Evolutionary conservation across 805 yeast species (phyloP), one percentile per base, ranked within the genome.

Genomic region (Metschnikowia drakensbergensis): DNA sequence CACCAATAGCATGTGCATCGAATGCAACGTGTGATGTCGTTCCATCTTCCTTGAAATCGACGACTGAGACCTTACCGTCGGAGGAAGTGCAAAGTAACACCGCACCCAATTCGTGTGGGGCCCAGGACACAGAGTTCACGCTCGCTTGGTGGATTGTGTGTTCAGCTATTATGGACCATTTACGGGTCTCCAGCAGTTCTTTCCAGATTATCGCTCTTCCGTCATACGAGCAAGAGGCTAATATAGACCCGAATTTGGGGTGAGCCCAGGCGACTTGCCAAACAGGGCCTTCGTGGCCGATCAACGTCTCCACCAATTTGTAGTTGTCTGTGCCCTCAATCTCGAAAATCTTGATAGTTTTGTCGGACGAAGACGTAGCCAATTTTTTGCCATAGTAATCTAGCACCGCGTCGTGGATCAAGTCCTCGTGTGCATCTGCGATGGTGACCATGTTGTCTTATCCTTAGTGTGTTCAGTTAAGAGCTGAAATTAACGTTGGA

Each of bases 201-300:
- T 88, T 86, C 99, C 99, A 94, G 60, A 94, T 83, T 52, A 91
- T 72, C 13, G 88, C 97, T 61, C 86, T 86, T 47, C 99, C 99
- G 64, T 94, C 97, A 63, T 89, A 94, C 1, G 97, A 89, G 58
- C 96, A 88, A 26, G 96, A 86, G 1, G 99, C 99, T 55, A 94
- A 76, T 54, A 92, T 88, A 10, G 89, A 85, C 35, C 99, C 99
- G 63, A 92, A 94, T 67, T 92, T 92, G 30, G 99, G 99, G 65
- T 94, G 99, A 3, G 98, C 98, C 99, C 99, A 94, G 47, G 88
- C 82, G 22, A 90, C 96, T 71, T 92, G 96, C 99, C 99, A 94
- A 42, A 94, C 97, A 9, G 99, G 98, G 31, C 98, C 99, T 54
- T 90, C 97, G 67, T 94, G 99, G 34, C 96, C 97, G 42, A 80